Conservation (phyloP, 2,329 filamentous ascomycete genomes). For the Pseudogymnoascus pannorum region DNA sequence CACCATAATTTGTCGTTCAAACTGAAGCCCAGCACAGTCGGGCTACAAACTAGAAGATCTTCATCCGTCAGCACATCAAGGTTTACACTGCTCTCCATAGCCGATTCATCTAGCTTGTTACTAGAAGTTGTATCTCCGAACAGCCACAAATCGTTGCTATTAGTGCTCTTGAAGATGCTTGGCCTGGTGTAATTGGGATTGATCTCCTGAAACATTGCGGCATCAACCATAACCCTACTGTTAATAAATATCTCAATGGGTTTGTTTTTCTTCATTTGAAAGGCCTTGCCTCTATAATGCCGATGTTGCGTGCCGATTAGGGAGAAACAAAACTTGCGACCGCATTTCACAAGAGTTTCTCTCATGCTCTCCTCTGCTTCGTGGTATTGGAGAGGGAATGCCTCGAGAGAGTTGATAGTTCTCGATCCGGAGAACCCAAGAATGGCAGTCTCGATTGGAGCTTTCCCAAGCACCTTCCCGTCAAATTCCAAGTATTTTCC, state of each 20-base stretch:
- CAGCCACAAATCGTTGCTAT: not conserved
- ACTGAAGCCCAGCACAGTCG: conserved; percentile 7
- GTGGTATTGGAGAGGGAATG: conserved; percentile 29
- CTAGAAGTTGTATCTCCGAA: not conserved
- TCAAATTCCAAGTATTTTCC: conserved; percentile 27
- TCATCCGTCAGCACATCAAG: not conserved
- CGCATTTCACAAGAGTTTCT: conserved; percentile 23
- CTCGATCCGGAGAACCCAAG: conserved; percentile 15
- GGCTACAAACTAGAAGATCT: conserved; percentile 5
- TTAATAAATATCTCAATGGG: conserved; percentile 18
- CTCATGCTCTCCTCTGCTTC: conserved; percentile 17
- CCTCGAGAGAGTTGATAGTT: conserved; percentile 25
- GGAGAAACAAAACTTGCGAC: conserved; percentile 23
- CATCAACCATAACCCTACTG: conserved; percentile 26
- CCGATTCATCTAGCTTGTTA: not conserved
- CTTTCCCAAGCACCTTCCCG: conserved; percentile 22
- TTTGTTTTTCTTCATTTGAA: conserved; percentile 26
- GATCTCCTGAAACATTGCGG: conserved; percentile 23
- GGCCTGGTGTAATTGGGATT: conserved; percentile 24
- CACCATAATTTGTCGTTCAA: not conserved
- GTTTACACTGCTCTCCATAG: not conserved
- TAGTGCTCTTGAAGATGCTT: conserved; percentile 10
- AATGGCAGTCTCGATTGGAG: conserved; percentile 19
- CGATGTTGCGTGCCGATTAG: conserved; percentile 24
- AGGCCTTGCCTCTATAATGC: conserved; percentile 29